A percentile compares a stretch with the other conserved stretches of the same genome.
Conservation (phyloP, 1,284 basidiomycete genomes). For the Ceratobasidium sp. region DNA sequence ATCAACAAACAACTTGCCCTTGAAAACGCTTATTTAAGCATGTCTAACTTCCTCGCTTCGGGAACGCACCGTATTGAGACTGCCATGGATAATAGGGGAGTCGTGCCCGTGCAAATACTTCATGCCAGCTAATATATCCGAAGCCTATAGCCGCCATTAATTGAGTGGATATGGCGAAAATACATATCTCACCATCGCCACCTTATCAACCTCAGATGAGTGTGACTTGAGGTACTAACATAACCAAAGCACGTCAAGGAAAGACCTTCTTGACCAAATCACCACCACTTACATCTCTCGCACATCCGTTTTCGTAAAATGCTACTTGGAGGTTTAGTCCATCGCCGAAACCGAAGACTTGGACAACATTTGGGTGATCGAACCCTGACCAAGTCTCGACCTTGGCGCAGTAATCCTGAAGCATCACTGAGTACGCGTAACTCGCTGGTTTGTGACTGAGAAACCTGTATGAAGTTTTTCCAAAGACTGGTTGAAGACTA, state of each 20-base stretch:
- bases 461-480: background rate
- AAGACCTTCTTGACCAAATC: background rate
- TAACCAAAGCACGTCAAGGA: background rate
- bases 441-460: background rate
- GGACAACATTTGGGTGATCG: background rate
- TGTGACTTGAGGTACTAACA: background rate
- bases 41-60: background rate
- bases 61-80: slow-evolving; percentile 42
- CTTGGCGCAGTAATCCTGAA: background rate
- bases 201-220: background rate
- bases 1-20: slow-evolving; percentile 31
- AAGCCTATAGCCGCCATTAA: slow-evolving; percentile 10
- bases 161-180: background rate
- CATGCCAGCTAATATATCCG: slow-evolving; percentile 32
- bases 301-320: background rate
- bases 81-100: slow-evolving; percentile 43
- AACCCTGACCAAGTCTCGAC: background rate
- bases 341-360: background rate
- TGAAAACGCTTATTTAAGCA: background rate
- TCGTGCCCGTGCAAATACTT: slow-evolving; percentile 35
- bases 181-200: background rate
- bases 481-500: background rate
- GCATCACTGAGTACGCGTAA: background rate
- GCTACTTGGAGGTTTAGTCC: background rate
- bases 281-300: background rate